phyloP scores from a whole-genome alignment of 140 eudicot species.

The Stevia rebaudiana region DNA sequence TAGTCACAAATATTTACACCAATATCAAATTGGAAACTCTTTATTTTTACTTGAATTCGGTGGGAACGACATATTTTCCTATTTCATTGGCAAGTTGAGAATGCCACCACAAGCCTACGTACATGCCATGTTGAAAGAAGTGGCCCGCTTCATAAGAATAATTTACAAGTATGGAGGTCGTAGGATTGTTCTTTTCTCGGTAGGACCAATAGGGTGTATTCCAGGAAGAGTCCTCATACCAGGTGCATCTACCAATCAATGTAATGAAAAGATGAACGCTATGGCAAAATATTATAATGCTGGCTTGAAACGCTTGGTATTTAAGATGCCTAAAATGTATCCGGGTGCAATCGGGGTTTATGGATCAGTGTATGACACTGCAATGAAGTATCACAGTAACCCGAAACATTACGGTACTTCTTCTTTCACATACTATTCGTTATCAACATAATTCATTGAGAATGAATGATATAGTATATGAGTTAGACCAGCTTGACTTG shows the following conservation, averaged over 20 bases:
- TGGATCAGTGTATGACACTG: conserved; percentile 35
- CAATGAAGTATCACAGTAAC: conserved; percentile 29
- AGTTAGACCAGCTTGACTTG: background rate
- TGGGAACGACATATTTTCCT: conserved; percentile 52
- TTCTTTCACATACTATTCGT: conserved; percentile 1
- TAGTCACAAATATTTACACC: conserved; percentile 26
- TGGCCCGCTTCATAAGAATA: conserved; percentile 29
- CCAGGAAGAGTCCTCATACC: conserved; percentile 58
- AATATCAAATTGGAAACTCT: conserved; percentile 28
- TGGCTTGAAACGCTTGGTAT: conserved; percentile 43
- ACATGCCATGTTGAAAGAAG: conserved; percentile 45
- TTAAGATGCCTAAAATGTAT: conserved; percentile 31
- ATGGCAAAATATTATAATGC: conserved; percentile 48
- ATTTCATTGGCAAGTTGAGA: conserved; percentile 31
- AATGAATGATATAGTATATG: background rate
- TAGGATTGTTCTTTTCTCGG: conserved; percentile 39
- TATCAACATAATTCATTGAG: background rate
- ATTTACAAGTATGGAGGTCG: conserved; percentile 61
- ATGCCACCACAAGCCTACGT: conserved; percentile 35
- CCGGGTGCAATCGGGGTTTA: conserved; percentile 51
- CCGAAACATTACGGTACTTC: conserved; percentile 42
- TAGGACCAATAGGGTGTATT: conserved; percentile 71
- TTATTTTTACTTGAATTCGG: conserved; percentile 55
- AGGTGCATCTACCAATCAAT: conserved; percentile 28
- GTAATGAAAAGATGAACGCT: conserved; percentile 41